Conservation (phyloP, 23 red algal species). For the Chondrus crispus region DNA sequence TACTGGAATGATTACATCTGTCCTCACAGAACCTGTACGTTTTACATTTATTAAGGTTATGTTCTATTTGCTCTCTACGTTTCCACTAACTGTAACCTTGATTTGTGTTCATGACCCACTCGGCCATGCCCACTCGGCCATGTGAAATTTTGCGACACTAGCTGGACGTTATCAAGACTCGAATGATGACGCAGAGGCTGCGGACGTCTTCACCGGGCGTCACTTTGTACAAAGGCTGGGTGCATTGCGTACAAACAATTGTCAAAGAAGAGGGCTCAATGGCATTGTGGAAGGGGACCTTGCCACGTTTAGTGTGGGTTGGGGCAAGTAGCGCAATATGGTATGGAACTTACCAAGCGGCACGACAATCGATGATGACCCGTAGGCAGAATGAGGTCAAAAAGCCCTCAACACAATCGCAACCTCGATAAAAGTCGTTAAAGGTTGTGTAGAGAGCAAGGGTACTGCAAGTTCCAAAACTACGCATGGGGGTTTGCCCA, state of each 20-base stretch:
- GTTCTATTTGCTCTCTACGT: too few species aligned
- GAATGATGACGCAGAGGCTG: constrained; percentile 66
- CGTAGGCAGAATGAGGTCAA: too few species aligned
- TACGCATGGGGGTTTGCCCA: too few species aligned
- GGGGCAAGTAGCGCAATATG: constrained; percentile 71
- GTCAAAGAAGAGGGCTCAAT: constrained; percentile 45
- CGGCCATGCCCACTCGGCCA: not conserved
- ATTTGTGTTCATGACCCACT: too few species aligned
- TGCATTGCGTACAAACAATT: constrained; percentile 54
- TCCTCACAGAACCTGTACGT: constrained; percentile 77
- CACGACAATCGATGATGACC: constrained; percentile 39
- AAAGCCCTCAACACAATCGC: too few species aligned
- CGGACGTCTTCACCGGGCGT: not conserved
- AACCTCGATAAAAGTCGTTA: too few species aligned
- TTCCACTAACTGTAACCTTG: too few species aligned
- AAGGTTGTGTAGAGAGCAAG: too few species aligned
- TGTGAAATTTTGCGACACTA: not conserved
- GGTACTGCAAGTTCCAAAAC: too few species aligned
- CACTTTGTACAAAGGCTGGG: constrained; percentile 44
- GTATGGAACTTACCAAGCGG: constrained; percentile 72
- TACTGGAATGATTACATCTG: constrained; percentile 70
- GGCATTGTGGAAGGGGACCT: constrained; percentile 64
- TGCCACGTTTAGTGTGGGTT: constrained; percentile 70
- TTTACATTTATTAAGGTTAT: not conserved
- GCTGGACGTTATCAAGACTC: constrained; percentile 76